phyloP scores from a whole-genome alignment of 1,284 basidiomycete genomes.

The Sanghuangporus baumii region DNA sequence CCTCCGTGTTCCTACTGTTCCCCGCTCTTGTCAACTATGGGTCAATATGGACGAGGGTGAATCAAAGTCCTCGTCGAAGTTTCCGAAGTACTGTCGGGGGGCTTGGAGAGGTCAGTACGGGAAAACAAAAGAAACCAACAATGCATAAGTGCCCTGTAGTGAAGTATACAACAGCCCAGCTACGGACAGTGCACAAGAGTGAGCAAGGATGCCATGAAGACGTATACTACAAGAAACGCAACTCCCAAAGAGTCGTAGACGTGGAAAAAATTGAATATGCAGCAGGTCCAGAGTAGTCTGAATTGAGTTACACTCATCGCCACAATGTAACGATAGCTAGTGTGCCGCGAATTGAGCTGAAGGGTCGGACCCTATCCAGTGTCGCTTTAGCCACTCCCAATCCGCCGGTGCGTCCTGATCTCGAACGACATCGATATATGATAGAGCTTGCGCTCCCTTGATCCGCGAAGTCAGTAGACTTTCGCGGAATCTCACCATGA shows the following conservation, averaged over 20 bases:
- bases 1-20: not conserved
- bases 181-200: too few species aligned
- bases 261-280: conserved; percentile 1
- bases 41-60: not conserved
- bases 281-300: conserved; percentile 8
- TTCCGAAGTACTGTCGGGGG: too few species aligned
- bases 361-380: not conserved
- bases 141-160: too few species aligned
- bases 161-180: too few species aligned
- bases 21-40: not conserved
- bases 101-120: too few species aligned
- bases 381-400: not conserved
- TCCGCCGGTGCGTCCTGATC: not conserved
- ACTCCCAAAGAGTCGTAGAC: not conserved
- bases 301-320: not conserved
- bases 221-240: not conserved
- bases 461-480: not conserved
- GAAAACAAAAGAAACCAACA: too few species aligned
- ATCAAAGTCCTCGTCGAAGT: not conserved
- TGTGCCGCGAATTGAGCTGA: conserved; percentile 5
- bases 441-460: not conserved
- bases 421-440: not conserved
- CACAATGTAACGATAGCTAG: not conserved
- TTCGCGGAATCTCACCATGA: not conserved
- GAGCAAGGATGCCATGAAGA: not conserved